Conservation (phyloP, 257 asterid species). For the Schizonepeta tenuifolia region DNA sequence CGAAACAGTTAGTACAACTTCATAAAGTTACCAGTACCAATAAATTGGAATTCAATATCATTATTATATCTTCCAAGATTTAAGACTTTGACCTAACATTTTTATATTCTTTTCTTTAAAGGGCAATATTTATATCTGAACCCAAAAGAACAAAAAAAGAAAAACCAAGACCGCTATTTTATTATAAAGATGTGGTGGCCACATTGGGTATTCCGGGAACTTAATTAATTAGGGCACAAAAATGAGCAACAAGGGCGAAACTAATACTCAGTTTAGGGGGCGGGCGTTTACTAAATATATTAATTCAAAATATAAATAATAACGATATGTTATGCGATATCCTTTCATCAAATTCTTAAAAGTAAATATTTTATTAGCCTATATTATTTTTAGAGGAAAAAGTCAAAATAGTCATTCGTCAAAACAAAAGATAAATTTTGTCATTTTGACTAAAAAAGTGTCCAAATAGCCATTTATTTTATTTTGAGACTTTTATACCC, state of each 20-base stretch:
- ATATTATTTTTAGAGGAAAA: no score
- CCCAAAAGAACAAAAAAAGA: not conserved
- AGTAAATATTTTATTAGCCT: no score
- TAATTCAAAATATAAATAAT: no score
- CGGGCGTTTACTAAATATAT: no score
- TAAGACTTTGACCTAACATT: not conserved
- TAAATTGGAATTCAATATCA: not conserved
- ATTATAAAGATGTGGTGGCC: not conserved
- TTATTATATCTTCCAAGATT: not conserved
- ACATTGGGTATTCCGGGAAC: not conserved
- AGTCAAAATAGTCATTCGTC: no score
- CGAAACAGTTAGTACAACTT: not conserved
- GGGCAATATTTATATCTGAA: not conserved
- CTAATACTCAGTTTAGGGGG: not conserved
- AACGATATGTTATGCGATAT: no score
- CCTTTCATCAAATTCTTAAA: no score
- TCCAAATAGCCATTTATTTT: no score
- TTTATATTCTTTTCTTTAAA: not conserved
- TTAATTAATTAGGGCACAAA: slow-evolving; percentile 1
- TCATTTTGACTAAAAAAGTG: no score
- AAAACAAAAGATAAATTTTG: no score
- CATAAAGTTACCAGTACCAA: not conserved
- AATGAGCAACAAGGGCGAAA: not conserved
- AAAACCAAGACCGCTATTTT: not conserved
- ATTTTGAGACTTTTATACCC: no score